A percentile compares a stretch with the other conserved stretches of the same genome.
Evolutionary conservation across 768 basidiomycete genomes (phyloP).

Genomic region (Lactarius sp.): DNA sequence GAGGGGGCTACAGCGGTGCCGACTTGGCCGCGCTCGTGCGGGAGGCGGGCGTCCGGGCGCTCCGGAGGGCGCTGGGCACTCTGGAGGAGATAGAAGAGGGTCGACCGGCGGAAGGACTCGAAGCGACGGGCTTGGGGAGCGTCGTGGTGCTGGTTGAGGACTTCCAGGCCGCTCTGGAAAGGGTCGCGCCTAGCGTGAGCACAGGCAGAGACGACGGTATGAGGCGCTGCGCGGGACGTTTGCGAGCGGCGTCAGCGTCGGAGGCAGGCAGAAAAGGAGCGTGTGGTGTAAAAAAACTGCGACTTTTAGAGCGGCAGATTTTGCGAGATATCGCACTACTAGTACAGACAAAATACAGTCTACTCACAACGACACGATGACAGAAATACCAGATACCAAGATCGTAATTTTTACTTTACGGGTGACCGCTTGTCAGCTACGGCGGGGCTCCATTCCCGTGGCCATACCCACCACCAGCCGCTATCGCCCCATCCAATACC

Average conservation of each 20-base stretch:
- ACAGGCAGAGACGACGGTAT: constrained; percentile 75
- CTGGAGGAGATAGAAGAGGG: constrained; percentile 29
- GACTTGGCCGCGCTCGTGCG: constrained; percentile 85
- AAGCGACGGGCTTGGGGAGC: no score
- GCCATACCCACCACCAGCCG: constrained; percentile 22
- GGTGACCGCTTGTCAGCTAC: not conserved
- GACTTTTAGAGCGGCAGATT: not conserved
- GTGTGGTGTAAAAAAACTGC: not conserved
- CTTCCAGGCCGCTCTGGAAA: constrained; percentile 45
- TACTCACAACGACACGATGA: no score
- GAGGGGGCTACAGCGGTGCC: constrained; percentile 90
- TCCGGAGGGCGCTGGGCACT: constrained; percentile 45
- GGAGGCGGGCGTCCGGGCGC: constrained; percentile 84
- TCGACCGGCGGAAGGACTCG: not conserved
- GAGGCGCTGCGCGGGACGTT: constrained; percentile 77
- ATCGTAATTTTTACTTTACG: no score
- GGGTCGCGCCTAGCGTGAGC: constrained; percentile 85
- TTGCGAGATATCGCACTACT: not conserved
- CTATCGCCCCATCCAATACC: no score
- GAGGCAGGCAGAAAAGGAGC: constrained; percentile 31
- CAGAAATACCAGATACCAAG: no score
- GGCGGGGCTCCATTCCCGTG: constrained; percentile 9
- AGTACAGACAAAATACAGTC: no score
- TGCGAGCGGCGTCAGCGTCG: constrained; percentile 70
- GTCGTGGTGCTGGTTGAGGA: no score